Percentiles rank a stretch among this genome's conserved stretches.
Conservation (phyloP, 2,329 filamentous ascomycete species). For the Anisogramma anomala region DNA sequence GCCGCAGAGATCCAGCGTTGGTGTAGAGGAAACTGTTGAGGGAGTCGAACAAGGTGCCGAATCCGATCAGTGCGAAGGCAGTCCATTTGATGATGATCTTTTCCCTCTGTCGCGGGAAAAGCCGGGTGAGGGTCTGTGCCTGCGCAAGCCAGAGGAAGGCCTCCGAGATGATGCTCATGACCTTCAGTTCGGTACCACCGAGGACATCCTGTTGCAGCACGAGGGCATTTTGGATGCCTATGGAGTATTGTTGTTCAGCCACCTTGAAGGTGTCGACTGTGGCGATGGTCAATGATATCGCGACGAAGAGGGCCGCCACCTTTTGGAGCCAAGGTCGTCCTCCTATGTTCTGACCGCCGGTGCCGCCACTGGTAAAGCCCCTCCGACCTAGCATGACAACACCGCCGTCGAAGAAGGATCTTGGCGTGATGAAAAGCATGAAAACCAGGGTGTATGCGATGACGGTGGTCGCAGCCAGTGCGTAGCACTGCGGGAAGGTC, state of each 20-base stretch:
- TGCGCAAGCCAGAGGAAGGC: conserved; percentile 96
- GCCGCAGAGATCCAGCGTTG: conserved; percentile 43
- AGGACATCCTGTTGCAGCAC: conserved; percentile 69
- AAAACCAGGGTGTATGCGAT: conserved; percentile 87
- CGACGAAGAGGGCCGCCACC: conserved; percentile 59
- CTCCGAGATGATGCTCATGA: conserved; percentile 86
- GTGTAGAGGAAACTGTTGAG: conserved; percentile 70
- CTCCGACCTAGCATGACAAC: conserved; percentile 69
- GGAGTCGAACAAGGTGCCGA: conserved; percentile 83
- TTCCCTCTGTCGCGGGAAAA: conserved; percentile 93
- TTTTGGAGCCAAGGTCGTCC: conserved; percentile 91
- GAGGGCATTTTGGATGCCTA: conserved; percentile 68
- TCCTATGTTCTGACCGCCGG: conserved; percentile 71
- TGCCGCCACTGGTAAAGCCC: conserved; percentile 75
- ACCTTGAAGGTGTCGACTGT: conserved; percentile 84
- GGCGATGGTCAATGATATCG: conserved; percentile 83
- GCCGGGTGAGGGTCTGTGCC: conserved; percentile 86
- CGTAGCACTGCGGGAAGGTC: conserved; percentile 85
- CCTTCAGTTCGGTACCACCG: conserved; percentile 72
- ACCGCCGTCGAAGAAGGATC: conserved; percentile 81
- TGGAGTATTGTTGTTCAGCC: conserved; percentile 67
- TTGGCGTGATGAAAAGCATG: conserved; percentile 88
- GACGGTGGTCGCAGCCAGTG: conserved; percentile 80
- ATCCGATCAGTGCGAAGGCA: conserved; percentile 80
- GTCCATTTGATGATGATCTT: conserved; percentile 99